A percentile compares a stretch with the other conserved stretches of the same genome.
phyloP scores from a whole-genome alignment of 371 early-diverging fungal species.

The Paraphysoderma sedebokerense region DNA sequence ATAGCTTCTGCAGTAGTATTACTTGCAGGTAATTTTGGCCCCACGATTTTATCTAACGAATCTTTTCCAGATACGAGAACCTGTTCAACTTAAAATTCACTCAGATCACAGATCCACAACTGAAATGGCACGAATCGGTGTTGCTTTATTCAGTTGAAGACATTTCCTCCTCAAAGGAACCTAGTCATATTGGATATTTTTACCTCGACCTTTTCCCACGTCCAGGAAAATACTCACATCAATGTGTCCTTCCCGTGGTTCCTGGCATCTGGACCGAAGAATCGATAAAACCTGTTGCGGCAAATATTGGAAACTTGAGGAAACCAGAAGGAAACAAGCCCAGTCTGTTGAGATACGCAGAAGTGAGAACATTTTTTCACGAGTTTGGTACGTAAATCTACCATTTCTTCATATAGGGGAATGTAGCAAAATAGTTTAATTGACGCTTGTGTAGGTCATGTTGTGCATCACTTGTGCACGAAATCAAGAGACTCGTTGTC shows the following conservation, averaged over 20 bases:
- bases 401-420: constrained; percentile 1
- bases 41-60: too few species aligned
- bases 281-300: constrained; percentile 4
- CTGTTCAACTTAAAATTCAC: neutral
- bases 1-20: too few species aligned
- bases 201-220: constrained; percentile 1
- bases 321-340: neutral
- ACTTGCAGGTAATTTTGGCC: too few species aligned
- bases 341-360: neutral
- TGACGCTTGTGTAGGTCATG: too few species aligned
- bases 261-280: neutral
- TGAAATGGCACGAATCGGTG: constrained; percentile 1
- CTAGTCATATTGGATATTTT: neutral
- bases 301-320: constrained; percentile 4
- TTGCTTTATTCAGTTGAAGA: neutral
- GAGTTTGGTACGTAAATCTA: too few species aligned
- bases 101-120: neutral
- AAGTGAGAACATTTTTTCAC: neutral
- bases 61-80: neutral
- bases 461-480: constrained; percentile 1
- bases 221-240: constrained; percentile 1
- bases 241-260: constrained; percentile 4
- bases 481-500: neutral
- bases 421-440: too few species aligned
- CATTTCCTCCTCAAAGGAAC: neutral